Percentiles rank a stretch among this genome's conserved stretches.
phyloP scores from a whole-genome alignment of 441 rosid genomes.

The Viola pubescens region DNA sequence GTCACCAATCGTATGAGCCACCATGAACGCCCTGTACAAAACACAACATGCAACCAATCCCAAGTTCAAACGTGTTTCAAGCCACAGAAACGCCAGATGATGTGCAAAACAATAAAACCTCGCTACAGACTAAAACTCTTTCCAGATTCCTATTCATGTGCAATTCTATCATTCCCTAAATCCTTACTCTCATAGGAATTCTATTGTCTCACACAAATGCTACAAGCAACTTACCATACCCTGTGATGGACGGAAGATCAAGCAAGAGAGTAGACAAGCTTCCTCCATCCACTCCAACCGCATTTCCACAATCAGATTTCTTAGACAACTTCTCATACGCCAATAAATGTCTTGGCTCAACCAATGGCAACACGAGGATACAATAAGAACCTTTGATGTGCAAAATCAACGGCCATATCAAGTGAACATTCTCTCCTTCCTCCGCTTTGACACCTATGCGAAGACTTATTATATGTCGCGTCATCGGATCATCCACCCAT shows the following conservation, averaged over 20 bases:
- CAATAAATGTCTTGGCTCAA: conserved; percentile 61
- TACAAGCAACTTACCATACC: conserved; percentile 58
- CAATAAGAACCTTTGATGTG: conserved; percentile 55
- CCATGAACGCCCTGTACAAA: conserved; percentile 70
- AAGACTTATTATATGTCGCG: conserved; percentile 72
- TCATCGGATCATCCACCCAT: conserved; percentile 95
- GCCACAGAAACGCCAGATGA: not conserved
- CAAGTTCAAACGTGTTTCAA: not conserved
- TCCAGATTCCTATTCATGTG: too few relatives aligned
- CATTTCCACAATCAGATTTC: conserved; percentile 76
- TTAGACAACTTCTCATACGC: conserved; percentile 42
- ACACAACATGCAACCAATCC: not conserved
- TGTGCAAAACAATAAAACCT: not conserved
- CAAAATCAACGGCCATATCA: conserved; percentile 75
- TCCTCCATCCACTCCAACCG: conserved; percentile 47
- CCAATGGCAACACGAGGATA: conserved; percentile 65
- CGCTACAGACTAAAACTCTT: not conserved
- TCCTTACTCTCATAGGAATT: too few relatives aligned
- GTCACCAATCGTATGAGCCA: conserved; percentile 79
- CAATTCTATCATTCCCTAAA: too few relatives aligned
- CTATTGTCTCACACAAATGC: not conserved
- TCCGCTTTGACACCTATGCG: conserved; percentile 29
- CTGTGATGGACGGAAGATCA: conserved; percentile 89
- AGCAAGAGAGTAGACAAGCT: conserved; percentile 74
- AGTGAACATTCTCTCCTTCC: conserved; percentile 38